Evolutionary conservation across 2,329 filamentous ascomycete genomes (phyloP), one percentile per base, ranked within the genome.

Genomic region (Fusarium guadeloupense): DNA sequence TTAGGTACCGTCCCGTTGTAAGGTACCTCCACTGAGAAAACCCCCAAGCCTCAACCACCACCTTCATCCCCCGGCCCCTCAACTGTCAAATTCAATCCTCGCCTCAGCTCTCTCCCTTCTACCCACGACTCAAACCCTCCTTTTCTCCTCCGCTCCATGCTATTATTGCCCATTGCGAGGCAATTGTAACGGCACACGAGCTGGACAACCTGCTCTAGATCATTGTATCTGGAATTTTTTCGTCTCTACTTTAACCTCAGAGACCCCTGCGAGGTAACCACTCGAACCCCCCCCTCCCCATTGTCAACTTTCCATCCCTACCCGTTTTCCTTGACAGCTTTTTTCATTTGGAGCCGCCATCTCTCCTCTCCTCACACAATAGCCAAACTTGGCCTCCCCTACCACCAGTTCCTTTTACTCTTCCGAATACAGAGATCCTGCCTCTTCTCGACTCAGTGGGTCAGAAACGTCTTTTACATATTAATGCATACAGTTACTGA

Each of bases 91-190:
- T 62, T 69, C 65, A 68, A 66, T 62, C 70, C 65, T 72, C 59
- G 54, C 58, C 54, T 63, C 56, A 60, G 62, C 61, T 72, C 68
- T 69, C 68, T 69, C 69, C 70, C 66, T 71, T 67, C 56, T 62
- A 38, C 59, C 57, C 64, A 51, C 62, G 61, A 66, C 62, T 59
- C 64, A 59, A 66, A 55, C 54, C 49, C 62, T 64, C 62, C 59
- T 60, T 60, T 56, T 58, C 58, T 42, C 64, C 61, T 64, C 67
- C 66, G 68, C 70, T 70, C 67, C 71, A 72, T 75, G 71, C 70
- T 65, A 65, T 67, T 70, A 69, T 68, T 69, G 75, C 72, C 71
- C 74, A 75, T 76, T 76, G 70, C 70, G 73, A 76, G 74, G 74
- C 74, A 75, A 71, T 74, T 69, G 64, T 74, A 72, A 67, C 69